Conservation (phyloP, 176 grass and related monocot species). For the Triticum turgidum region DNA sequence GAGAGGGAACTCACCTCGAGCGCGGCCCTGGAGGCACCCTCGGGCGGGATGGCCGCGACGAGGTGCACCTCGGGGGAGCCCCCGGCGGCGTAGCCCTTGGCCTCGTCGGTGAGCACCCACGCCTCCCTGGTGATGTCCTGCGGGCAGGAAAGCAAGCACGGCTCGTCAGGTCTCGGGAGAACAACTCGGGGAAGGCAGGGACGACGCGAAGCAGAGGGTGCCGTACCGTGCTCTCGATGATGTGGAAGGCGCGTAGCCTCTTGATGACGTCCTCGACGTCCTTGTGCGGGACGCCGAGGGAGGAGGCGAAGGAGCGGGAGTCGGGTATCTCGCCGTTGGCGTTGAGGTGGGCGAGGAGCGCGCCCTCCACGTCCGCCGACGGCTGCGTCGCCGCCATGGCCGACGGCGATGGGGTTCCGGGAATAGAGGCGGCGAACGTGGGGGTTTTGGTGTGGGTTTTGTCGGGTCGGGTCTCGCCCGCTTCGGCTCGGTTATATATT, state of each 20-base stretch:
- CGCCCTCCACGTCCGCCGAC: constrained; percentile 51
- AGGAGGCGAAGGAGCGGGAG: constrained; percentile 67
- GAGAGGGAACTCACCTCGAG: constrained; percentile 62
- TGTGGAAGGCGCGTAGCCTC: constrained; percentile 76
- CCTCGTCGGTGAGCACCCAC: constrained; percentile 77
- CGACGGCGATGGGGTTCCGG: neutral
- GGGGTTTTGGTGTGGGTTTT: neutral
- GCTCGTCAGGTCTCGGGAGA: neutral
- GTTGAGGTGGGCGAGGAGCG: constrained; percentile 68
- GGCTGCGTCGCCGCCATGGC: constrained; percentile 23
- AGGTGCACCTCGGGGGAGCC: constrained; percentile 76
- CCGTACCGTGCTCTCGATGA: constrained; percentile 49
- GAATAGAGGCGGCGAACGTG: neutral
- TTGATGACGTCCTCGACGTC: constrained; percentile 85
- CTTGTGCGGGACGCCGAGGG: constrained; percentile 56
- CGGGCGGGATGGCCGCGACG: constrained; percentile 57
- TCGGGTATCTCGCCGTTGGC: constrained; percentile 51
- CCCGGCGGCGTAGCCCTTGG: constrained; percentile 54
- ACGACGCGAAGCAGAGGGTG: neutral
- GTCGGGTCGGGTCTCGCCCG: neutral
- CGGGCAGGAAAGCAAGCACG: neutral
- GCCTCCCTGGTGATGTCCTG: constrained; percentile 77
- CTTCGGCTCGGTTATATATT: too few species aligned
- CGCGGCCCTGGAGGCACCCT: constrained; percentile 52
- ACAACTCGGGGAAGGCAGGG: neutral